Base-by-base conservation (phyloP, 345 rosid species). In the Nasturtium officinale region DNA sequence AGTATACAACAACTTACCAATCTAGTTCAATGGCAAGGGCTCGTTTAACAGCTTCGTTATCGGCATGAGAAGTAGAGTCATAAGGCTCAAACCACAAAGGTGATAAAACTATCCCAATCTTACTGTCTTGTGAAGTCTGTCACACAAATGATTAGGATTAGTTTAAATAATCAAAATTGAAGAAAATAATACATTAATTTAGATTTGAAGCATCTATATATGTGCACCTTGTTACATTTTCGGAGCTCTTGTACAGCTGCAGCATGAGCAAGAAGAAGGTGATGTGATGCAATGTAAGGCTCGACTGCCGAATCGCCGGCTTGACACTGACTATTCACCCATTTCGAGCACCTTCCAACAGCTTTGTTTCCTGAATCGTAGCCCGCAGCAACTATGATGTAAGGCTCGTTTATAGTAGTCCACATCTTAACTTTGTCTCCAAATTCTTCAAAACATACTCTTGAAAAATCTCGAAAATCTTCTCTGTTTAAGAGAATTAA, bases 361-460 rank as follows among this genome's bases (percentile, higher is more conserved):
- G 81, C 83, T 29, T 60, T 54, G 1, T 26, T 55, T 4, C 83
- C 85, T 0, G 0, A 15, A 20, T 73, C 83, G 26, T 79, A 79
- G 12, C 81, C 83, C n/a, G 80, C 29, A 30, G 60, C 71, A 23
- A 23, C 76, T 73, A 46, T 52, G 76, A 54, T 30, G 50, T 28
- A 70, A 69, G 89, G 89, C 16, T 85, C 85, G 25, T 83, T 85
- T 45, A 85, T 43, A 1, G 87, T 83, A 30, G 63, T 72, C 87
- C 89, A 83, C 55, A 77, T 78, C 28, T 74, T 65, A 0, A 85
- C 86, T 29, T 76, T 69, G 25, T 83, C 85, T 5, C 89, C 87
- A 35, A 83, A 83, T 9, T 79, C 73, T 25, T 78, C 10, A 43
- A 85, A 85, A 20, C 89, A 85, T 3, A 78, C 17, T 25, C 65